Conservation (phyloP, 768 basidiomycete species). For the Tylopilus vinaceipallidus region DNA sequence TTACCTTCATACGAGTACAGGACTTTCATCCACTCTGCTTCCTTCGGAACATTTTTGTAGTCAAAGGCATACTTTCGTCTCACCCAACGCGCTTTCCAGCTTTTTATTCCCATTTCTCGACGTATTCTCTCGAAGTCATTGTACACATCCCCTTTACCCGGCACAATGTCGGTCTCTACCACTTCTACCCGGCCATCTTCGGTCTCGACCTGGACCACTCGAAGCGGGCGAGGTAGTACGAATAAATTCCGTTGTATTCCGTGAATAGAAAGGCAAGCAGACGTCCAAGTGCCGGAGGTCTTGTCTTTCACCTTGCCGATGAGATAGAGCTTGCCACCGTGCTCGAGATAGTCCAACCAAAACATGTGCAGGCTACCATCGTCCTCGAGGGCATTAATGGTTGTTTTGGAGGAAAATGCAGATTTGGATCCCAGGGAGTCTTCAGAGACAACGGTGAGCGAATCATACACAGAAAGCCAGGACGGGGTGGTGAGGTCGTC, state of each 20-base stretch:
- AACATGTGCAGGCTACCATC: constrained; percentile 89
- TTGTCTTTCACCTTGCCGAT: constrained; percentile 90
- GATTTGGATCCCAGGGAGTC: constrained; percentile 53
- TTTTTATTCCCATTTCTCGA: constrained; percentile 66
- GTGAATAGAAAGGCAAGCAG: constrained; percentile 83
- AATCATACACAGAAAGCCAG: constrained; percentile 77
- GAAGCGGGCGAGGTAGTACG: constrained; percentile 73
- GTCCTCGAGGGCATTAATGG: constrained; percentile 65
- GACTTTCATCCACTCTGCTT: constrained; percentile 91
- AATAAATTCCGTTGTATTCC: constrained; percentile 89
- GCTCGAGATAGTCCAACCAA: constrained; percentile 95
- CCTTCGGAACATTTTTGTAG: constrained; percentile 66
- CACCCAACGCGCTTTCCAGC: constrained; percentile 82
- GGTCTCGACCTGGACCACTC: constrained; percentile 40
- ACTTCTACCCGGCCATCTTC: constrained; percentile 35
- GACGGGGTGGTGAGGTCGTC: constrained; percentile 49
- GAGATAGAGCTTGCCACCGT: constrained; percentile 81
- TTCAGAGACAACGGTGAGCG: constrained; percentile 57
- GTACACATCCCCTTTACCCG: constrained; percentile 69
- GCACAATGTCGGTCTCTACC: constrained; percentile 72
- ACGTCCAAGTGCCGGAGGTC: constrained; percentile 61
- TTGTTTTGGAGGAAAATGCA: constrained; percentile 37
- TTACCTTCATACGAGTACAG: constrained; percentile 85
- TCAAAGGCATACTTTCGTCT: constrained; percentile 92
- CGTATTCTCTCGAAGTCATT: constrained; percentile 81